A percentile compares a stretch with the other conserved stretches of the same genome.
Evolutionary conservation across 371 early-diverging fungal species (phyloP).

Genomic region (Parasitella parasitica): DNA sequence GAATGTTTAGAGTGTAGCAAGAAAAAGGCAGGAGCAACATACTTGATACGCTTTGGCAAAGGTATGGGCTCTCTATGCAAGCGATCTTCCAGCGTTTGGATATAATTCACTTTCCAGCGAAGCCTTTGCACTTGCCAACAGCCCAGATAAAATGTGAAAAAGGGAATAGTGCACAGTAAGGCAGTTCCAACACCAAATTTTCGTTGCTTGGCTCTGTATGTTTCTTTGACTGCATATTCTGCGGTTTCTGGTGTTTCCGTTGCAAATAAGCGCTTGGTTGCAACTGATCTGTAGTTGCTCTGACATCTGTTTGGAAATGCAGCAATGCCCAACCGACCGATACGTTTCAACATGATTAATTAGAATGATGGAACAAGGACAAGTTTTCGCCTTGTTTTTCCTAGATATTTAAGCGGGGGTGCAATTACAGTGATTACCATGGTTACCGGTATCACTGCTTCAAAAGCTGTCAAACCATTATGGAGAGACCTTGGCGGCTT

Average conservation of each 20-base stretch:
- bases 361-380: background rate
- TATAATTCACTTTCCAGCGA: constrained; percentile 85
- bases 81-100: constrained; percentile 69
- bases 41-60: constrained; percentile 70
- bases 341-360: constrained; percentile 2
- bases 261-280: background rate
- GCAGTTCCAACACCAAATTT: constrained; percentile 43
- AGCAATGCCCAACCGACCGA: constrained; percentile 11
- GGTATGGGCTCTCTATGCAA: constrained; percentile 67
- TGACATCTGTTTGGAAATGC: background rate
- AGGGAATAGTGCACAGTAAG: constrained; percentile 65
- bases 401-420: background rate
- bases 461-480: background rate
- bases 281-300: background rate
- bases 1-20: too few relatives aligned
- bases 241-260: constrained; percentile 1
- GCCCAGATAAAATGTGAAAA: constrained; percentile 82
- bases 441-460: too few relatives aligned
- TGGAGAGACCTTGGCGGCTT: background rate
- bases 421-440: background rate
- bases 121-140: constrained; percentile 91
- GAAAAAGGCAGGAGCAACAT: too few relatives aligned
- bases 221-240: constrained; percentile 8
- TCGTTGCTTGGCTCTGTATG: constrained; percentile 24
- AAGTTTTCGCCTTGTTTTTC: background rate